Percentiles rank a stretch among this genome's conserved stretches.
These are phyloP conservation scores for Fusarium staphyleae DNA, from an alignment of 2,329 filamentous ascomycete species.

Conservation along the genomic window DNA sequence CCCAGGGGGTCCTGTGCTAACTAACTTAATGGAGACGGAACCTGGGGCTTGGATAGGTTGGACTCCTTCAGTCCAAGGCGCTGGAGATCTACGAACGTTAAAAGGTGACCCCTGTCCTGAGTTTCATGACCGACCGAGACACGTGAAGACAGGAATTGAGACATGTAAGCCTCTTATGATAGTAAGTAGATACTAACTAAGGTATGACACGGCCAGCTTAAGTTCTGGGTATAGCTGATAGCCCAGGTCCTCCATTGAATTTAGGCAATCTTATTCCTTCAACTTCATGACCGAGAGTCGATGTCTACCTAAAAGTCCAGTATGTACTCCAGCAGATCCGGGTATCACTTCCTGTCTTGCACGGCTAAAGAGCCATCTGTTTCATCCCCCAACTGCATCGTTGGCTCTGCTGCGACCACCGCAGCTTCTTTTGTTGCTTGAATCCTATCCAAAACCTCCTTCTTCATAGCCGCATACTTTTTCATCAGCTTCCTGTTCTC, in stretches of 20 bases:
- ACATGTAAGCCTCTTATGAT: too few species aligned
- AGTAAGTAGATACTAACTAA: too few species aligned
- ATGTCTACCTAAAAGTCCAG: neutral
- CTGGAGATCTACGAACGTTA: neutral
- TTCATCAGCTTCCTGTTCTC: constrained; percentile 70
- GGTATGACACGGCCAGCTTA: too few species aligned
- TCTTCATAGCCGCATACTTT: constrained; percentile 57
- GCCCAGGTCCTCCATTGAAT: too few species aligned
- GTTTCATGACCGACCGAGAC: constrained; percentile 17
- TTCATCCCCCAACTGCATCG: neutral
- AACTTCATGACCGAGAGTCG: too few species aligned
- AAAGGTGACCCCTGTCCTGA: constrained; percentile 1
- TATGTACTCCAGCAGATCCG: neutral
- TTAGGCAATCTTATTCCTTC: too few species aligned
- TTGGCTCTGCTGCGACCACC: neutral
- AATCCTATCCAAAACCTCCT: constrained; percentile 48
- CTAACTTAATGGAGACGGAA: neutral
- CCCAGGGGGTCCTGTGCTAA: too few species aligned
- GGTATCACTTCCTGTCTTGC: neutral
- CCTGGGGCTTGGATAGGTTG: neutral
- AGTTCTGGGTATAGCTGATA: too few species aligned
- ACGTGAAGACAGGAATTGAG: constrained; percentile 12
- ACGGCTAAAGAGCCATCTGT: neutral
- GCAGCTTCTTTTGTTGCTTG: constrained; percentile 14
- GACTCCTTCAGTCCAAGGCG: neutral